Percentiles rank a stretch among this genome's conserved stretches.
Evolutionary conservation across 345 rosid species (phyloP).

Genomic region (Eucalyptus fibrosa): DNA sequence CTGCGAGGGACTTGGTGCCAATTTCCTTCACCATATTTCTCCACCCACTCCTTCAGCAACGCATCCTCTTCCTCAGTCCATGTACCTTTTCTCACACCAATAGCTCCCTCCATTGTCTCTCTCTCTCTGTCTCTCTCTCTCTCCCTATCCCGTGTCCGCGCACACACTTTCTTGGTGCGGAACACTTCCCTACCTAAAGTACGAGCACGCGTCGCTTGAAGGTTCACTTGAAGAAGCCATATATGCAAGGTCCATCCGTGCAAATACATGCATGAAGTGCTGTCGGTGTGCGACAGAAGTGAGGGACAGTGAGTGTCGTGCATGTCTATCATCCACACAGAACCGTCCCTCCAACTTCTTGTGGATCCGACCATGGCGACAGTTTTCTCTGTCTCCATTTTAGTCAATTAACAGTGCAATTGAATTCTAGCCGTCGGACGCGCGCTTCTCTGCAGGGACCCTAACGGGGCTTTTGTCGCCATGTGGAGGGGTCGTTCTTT

Average conservation of each 20-base stretch:
- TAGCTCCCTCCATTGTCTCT: not conserved
- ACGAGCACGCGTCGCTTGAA: not conserved
- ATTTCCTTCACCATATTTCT: constrained; percentile 23
- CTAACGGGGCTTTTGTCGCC: not conserved
- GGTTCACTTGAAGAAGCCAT: not conserved
- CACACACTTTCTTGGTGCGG: not conserved
- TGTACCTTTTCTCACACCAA: constrained; percentile 14
- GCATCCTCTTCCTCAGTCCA: constrained; percentile 40
- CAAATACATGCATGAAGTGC: not conserved
- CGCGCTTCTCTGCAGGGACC: not conserved
- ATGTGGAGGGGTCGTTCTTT: not conserved
- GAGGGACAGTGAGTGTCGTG: not conserved
- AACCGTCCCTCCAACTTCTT: not conserved
- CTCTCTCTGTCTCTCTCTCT: no score
- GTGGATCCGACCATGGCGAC: not conserved
- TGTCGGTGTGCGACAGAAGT: not conserved
- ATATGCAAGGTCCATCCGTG: not conserved
- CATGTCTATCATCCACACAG: not conserved
- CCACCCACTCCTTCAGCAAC: constrained; percentile 18
- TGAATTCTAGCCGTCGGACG: not conserved
- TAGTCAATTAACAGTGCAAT: not conserved
- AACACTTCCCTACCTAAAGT: not conserved
- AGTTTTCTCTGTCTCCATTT: not conserved
- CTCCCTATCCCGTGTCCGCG: no score
- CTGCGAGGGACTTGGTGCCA: constrained; percentile 27